Base-by-base conservation (phyloP, 305 asterid genomes). In the Solanum chacoense region DNA sequence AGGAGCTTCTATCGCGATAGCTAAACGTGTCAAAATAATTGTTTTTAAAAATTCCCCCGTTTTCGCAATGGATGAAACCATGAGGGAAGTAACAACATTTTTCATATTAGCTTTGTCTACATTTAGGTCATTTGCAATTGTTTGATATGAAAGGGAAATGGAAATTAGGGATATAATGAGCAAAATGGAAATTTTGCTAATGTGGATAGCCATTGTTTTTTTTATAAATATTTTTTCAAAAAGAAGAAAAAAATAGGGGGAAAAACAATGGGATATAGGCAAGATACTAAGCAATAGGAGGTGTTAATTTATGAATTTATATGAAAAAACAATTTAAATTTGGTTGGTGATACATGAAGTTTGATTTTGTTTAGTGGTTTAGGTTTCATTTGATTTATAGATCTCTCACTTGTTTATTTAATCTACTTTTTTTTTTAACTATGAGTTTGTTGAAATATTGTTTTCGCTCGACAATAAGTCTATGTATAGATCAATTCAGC, bases 31-130 rank as follows among this genome's bases (percentile, higher is more conserved):
- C 45, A 83, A 88, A 29, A 94, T 80, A 37, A 85, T 90, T n/a
- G 55, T 87, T 9, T 67, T 37, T 3, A 90, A 29, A 88, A 94
- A 94, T 1, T 74, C 22, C 35, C 90, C 90, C 45, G 90, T 75
- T 83, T 92, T 87, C 75, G 85, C 8, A 0, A 88, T 90, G 18
- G 93, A 90, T 3, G 91, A 88, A 24, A 79, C 72, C 92, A 94
- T 90, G 55, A 88, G 87, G 31, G 89, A 72, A 24, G 76, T 87
- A 16, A 92, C 85, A 74, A 88, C 89, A 4, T 67, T 87, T 34
- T 79, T 79, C 22, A 38, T 2, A 1, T 9, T n/a, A 3, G 22
- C 13, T 12, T 29, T 28, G 7, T 37, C 6, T 22, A 35, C 2
- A 32, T 73, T 74, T 74, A 10, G 37, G 26, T 73, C 79, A 31